Evolutionary conservation across 2,329 filamentous ascomycete species (phyloP).

Genomic region (Graphilbum fragrans): DNA sequence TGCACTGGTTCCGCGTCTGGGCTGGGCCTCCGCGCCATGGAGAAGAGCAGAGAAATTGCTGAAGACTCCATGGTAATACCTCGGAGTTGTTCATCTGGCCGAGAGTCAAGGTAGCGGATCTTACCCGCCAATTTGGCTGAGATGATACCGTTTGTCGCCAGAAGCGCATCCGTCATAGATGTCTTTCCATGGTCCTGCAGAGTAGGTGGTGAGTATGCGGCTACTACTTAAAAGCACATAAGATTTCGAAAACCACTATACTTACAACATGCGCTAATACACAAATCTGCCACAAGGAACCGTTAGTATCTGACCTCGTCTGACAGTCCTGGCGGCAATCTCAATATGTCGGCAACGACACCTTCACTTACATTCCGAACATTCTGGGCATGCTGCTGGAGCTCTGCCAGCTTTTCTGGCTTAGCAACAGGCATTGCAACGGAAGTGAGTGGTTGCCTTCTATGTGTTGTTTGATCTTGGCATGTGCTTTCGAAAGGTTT

Average conservation of each 20-base stretch:
- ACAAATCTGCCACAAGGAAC: constrained; percentile 50
- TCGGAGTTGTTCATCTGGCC: constrained; percentile 87
- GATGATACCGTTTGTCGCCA: constrained; percentile 98
- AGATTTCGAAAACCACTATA: not conserved
- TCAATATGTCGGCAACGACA: constrained; percentile 17
- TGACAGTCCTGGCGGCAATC: no score
- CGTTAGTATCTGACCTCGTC: no score
- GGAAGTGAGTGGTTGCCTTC: not conserved
- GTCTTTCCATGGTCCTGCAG: constrained; percentile 87
- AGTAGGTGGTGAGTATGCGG: no score
- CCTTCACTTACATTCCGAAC: constrained; percentile 69
- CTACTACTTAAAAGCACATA: not conserved
- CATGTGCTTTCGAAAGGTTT: no score
- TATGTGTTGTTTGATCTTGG: no score
- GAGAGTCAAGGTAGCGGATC: constrained; percentile 92
- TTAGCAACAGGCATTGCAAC: constrained; percentile 74
- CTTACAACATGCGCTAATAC: constrained; percentile 74
- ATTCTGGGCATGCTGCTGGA: constrained; percentile 78
- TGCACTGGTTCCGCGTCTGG: constrained; percentile 57
- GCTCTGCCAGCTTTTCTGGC: constrained; percentile 76
- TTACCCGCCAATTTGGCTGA: constrained; percentile 95
- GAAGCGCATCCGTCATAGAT: constrained; percentile 86
- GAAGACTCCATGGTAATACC: constrained; percentile 99
- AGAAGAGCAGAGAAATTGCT: constrained; percentile 92
- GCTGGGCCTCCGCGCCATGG: constrained; percentile 64